A percentile compares a stretch with the other conserved stretches of the same genome.
phyloP scores from a whole-genome alignment of 1,139 yeast species.

The Hansenula lynferdii region DNA sequence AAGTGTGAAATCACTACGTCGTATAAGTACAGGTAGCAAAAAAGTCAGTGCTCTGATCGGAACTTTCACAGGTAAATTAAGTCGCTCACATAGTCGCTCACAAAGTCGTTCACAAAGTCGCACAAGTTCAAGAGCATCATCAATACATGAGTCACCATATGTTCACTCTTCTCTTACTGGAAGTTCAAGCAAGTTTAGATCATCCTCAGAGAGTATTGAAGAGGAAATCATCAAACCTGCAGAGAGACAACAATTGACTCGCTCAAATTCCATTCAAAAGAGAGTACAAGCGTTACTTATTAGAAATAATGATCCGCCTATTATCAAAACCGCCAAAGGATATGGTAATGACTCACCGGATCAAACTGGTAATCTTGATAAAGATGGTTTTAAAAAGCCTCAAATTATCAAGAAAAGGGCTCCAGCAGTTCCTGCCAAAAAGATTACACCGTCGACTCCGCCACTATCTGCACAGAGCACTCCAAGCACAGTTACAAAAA shows the following conservation, averaged over 20 bases:
- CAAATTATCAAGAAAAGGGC: slow-evolving; percentile 9
- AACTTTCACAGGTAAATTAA: slow-evolving; percentile 22
- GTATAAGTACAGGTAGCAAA: slow-evolving; percentile 21
- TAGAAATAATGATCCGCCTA: slow-evolving; percentile 40
- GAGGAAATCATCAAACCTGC: slow-evolving; percentile 14
- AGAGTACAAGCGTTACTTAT: slow-evolving; percentile 59
- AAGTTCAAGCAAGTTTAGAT: slow-evolving; percentile 11
- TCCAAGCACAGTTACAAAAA: slow-evolving; percentile 25
- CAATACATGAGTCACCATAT: slow-evolving; percentile 20
- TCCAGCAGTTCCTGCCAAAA: slow-evolving; percentile 9
- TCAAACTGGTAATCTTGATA: slow-evolving; percentile 7
- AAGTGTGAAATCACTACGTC: slow-evolving; percentile 34
- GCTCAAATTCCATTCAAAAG: slow-evolving; percentile 51
- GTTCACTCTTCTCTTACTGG: slow-evolving; percentile 11
- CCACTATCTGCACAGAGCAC: slow-evolving; percentile 24
- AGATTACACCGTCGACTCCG: slow-evolving; percentile 15
- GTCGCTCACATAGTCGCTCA: slow-evolving; percentile 6
- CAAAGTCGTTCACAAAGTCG: slow-evolving; percentile 18
- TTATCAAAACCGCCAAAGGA: slow-evolving; percentile 62
- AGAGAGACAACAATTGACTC: slow-evolving; percentile 14
- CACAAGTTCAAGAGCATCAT: slow-evolving; percentile 22
- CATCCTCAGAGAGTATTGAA: slow-evolving; percentile 19
- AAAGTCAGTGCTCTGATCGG: slow-evolving; percentile 16
- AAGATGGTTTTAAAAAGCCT: slow-evolving; percentile 24
- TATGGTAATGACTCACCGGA: slow-evolving; percentile 46